Evolutionary conservation across 176 grass and related monocot genomes (phyloP).

Genomic region (Microstegium vimineum): DNA sequence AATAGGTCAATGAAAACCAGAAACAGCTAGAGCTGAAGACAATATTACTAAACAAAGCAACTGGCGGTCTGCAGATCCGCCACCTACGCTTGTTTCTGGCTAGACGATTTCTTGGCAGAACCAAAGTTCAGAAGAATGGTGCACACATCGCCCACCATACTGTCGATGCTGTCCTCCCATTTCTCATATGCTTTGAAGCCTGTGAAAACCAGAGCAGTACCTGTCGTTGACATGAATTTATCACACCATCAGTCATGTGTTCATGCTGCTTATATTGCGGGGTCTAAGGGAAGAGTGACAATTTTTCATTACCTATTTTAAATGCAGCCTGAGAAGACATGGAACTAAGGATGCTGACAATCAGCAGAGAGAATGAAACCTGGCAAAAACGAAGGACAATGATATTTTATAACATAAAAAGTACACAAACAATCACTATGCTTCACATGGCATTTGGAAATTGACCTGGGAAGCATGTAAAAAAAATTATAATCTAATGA

Average conservation of each 20-base stretch:
- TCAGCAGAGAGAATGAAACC: slow-evolving; percentile 62
- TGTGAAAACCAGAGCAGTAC: slow-evolving; percentile 60
- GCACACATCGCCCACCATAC: slow-evolving; percentile 29
- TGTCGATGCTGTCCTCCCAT: slow-evolving; percentile 76
- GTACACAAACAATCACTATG: background rate
- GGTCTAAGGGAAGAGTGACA: background rate
- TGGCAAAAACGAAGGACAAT: slow-evolving; percentile 29
- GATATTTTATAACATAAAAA: background rate
- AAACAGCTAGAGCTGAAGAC: background rate
- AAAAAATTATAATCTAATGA: slow-evolving; percentile 8
- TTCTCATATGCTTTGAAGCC: slow-evolving; percentile 80
- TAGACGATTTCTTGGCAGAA: slow-evolving; percentile 45
- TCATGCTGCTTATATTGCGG: background rate
- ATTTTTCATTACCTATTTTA: slow-evolving; percentile 67
- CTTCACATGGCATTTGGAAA: background rate
- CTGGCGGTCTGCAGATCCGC: background rate
- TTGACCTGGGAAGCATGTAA: background rate
- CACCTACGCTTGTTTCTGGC: slow-evolving; percentile 35
- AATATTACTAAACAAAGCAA: background rate
- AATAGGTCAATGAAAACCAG: background rate
- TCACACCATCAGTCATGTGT: slow-evolving; percentile 6
- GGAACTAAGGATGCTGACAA: slow-evolving; percentile 67
- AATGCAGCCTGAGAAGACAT: slow-evolving; percentile 57
- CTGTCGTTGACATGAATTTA: slow-evolving; percentile 38
- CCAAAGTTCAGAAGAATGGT: slow-evolving; percentile 40